phyloP scores from a whole-genome alignment of 345 rosid genomes.

The Eucalyptus urophylla region DNA sequence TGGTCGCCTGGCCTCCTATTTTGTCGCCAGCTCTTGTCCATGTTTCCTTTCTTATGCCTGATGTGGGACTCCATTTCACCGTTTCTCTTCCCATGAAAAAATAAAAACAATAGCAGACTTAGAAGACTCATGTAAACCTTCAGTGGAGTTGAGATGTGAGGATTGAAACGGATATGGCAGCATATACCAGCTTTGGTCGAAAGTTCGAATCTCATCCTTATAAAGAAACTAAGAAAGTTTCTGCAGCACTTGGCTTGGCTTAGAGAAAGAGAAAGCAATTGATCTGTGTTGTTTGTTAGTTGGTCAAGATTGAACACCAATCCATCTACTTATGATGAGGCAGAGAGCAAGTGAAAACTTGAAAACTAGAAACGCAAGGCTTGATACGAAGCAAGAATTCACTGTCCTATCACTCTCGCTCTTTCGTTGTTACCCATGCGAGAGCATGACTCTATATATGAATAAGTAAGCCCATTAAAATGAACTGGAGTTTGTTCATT shows the following conservation, averaged over 20 bases:
- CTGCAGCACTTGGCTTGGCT: neutral
- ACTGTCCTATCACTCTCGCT: neutral
- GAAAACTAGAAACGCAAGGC: neutral
- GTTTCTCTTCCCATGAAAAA: neutral
- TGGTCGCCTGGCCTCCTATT: fast-evolving
- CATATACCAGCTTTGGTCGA: neutral
- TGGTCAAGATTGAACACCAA: neutral
- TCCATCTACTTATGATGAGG: neutral
- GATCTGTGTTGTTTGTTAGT: too few relatives aligned
- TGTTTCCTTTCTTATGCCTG: neutral
- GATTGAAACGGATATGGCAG: neutral
- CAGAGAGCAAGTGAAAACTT: neutral
- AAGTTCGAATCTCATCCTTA: neutral
- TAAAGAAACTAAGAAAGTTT: neutral
- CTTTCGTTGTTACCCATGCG: neutral
- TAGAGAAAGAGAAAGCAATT: neutral
- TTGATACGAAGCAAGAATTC: neutral
- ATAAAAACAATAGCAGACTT: neutral
- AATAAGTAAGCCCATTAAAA: neutral
- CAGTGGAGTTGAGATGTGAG: neutral
- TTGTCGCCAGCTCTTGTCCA: neutral
- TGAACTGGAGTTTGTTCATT: neutral
- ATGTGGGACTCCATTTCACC: neutral
- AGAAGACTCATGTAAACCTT: neutral
- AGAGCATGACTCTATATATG: neutral